phyloP scores from a whole-genome alignment of 2,329 filamentous ascomycete species.

The Sporothrix schenckii region DNA sequence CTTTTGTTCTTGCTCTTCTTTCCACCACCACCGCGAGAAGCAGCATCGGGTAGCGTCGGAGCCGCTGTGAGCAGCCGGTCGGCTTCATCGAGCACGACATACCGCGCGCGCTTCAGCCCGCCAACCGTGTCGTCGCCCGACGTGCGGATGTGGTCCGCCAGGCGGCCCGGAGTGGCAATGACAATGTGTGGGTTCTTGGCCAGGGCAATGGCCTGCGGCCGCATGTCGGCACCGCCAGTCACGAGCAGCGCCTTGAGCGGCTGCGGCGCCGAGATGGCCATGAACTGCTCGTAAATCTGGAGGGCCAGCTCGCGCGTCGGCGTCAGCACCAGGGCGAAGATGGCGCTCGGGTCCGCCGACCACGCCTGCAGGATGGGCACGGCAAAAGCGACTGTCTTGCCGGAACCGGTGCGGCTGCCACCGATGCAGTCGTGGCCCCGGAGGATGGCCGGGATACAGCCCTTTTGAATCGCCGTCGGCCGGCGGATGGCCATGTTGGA shows the following conservation, averaged over 20 bases:
- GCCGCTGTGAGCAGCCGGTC: slow-evolving; percentile 80
- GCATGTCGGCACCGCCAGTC: slow-evolving; percentile 92
- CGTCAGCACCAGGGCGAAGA: slow-evolving; percentile 87
- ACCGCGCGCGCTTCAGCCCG: slow-evolving; percentile 75
- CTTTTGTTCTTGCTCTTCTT: slow-evolving; percentile 78
- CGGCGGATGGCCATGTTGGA: slow-evolving; percentile 75
- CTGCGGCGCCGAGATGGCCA: slow-evolving; percentile 85
- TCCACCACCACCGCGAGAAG: slow-evolving; percentile 43
- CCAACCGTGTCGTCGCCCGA: slow-evolving; percentile 90
- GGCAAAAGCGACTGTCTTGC: slow-evolving; percentile 95
- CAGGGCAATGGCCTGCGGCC: slow-evolving; percentile 81
- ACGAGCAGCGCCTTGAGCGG: slow-evolving; percentile 86
- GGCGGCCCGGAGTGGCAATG: slow-evolving; percentile 87
- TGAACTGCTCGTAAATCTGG: slow-evolving; percentile 95
- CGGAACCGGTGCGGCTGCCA: slow-evolving; percentile 90
- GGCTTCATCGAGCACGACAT: slow-evolving; percentile 93
- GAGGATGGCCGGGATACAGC: slow-evolving; percentile 89
- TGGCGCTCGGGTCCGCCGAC: slow-evolving; percentile 87
- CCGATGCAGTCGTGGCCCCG: slow-evolving; percentile 93
- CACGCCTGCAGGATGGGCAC: slow-evolving; percentile 92
- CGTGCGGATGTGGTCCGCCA: slow-evolving; percentile 90
- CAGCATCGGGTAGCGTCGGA: background rate
- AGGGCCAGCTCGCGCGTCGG: slow-evolving; percentile 89
- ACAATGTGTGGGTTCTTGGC: slow-evolving; percentile 84
- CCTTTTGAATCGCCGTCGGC: slow-evolving; percentile 90